These are phyloP conservation scores for Teratosphaeriaceae sp. DNA, from an alignment of 2,329 filamentous ascomycete species.

Conservation along the genomic window DNA sequence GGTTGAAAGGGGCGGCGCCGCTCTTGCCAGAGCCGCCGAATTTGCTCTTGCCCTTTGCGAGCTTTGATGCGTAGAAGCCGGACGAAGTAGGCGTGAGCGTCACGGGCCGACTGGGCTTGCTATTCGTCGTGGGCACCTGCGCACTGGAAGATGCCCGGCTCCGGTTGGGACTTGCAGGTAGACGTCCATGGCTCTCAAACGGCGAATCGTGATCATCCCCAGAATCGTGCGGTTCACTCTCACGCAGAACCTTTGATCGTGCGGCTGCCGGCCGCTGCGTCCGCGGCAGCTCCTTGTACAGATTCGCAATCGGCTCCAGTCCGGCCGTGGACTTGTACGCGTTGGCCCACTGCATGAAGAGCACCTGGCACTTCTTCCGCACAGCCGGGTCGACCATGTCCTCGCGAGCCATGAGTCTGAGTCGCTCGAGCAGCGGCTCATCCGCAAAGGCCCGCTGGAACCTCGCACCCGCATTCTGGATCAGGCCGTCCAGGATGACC, in stretches of 20 bases:
- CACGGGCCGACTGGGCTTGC: conserved; percentile 21
- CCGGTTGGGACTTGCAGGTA: conserved; percentile 5
- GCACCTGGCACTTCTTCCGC: conserved; percentile 75
- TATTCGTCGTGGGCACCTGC: conserved; percentile 1
- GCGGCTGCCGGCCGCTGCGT: conserved; percentile 60
- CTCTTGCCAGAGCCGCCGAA: conserved; percentile 49
- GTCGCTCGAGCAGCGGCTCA: conserved; percentile 82
- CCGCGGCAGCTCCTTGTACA: conserved; percentile 66
- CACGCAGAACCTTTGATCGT: conserved; percentile 73
- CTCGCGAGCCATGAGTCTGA: conserved; percentile 81
- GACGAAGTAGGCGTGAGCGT: conserved; percentile 26
- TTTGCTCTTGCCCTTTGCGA: conserved; percentile 32
- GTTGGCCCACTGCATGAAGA: conserved; percentile 81
- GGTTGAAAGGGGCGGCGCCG: conserved; percentile 69
- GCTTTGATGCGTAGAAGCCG: conserved; percentile 22
- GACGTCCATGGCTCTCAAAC: conserved; percentile 21
- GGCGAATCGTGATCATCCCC: conserved; percentile 34
- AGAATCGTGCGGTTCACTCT: conserved; percentile 65
- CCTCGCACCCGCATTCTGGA: conserved; percentile 83
- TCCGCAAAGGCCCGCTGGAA: conserved; percentile 87
- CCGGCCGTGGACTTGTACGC: conserved; percentile 77
- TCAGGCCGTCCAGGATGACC: conserved; percentile 82
- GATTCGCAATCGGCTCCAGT: conserved; percentile 67
- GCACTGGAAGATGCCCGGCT: conserved; percentile 12
- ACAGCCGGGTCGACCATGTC: conserved; percentile 78